Conservation (phyloP, 805 yeast species). For the Yamadazyma takamatsuzukensis region DNA sequence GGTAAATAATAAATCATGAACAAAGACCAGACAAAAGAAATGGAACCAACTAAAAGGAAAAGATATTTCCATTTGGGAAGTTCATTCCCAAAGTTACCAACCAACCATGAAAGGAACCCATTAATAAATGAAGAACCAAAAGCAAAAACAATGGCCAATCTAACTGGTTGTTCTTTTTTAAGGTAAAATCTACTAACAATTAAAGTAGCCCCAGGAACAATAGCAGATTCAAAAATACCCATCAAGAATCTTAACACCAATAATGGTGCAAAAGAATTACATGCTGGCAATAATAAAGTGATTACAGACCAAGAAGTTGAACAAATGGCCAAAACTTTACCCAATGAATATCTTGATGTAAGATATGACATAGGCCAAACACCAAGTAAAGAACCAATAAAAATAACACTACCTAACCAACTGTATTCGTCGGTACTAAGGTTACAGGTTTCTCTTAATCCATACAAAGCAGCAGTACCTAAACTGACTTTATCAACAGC, state of each 20-base stretch:
- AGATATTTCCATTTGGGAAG: constrained; percentile 19
- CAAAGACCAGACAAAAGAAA: constrained; percentile 18
- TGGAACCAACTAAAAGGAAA: constrained; percentile 21
- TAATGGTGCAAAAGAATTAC: constrained; percentile 13
- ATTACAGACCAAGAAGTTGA: constrained; percentile 16
- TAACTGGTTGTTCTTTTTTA: constrained; percentile 15
- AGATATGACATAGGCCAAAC: constrained; percentile 16
- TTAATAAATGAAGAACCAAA: constrained; percentile 21
- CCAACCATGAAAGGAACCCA: constrained; percentile 19
- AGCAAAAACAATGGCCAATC: constrained; percentile 16
- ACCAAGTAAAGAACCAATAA: constrained; percentile 16
- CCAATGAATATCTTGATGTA: constrained; percentile 19
- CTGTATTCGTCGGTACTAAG: constrained; percentile 14
- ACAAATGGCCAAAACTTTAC: constrained; percentile 19
- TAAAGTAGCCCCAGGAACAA: constrained; percentile 17
- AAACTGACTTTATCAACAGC: constrained; percentile 18
- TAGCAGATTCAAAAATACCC: constrained; percentile 28
- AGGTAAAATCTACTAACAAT: constrained; percentile 13
- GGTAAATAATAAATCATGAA: constrained; percentile 19
- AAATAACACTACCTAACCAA: constrained; percentile 17
- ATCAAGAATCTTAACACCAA: constrained; percentile 16
- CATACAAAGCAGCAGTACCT: constrained; percentile 18
- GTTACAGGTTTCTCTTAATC: constrained; percentile 12
- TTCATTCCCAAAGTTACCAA: constrained; percentile 14
- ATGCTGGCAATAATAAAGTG: constrained; percentile 13